phyloP scores from a whole-genome alignment of 129 eudicot species.

The Flaveria bidentis region DNA sequence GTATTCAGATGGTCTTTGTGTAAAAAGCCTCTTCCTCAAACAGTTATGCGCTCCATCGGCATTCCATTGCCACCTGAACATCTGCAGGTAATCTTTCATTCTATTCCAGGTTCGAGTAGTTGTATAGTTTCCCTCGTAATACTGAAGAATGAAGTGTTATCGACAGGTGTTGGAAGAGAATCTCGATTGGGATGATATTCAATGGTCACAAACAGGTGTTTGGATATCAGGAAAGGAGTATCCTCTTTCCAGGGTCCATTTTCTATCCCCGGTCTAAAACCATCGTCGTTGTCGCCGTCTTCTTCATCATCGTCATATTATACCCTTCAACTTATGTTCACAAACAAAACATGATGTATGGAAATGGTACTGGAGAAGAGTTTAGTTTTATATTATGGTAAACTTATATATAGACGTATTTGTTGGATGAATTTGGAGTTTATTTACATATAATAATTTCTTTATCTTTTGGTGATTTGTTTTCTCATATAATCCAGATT shows the following conservation, averaged over 20 bases:
- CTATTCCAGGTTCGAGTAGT: neutral
- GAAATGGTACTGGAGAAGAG: neutral
- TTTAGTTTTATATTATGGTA: neutral
- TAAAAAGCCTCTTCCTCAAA: slow-evolving; percentile 82
- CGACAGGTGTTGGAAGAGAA: slow-evolving; percentile 82
- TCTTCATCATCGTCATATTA: neutral
- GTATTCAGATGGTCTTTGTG: slow-evolving; percentile 88
- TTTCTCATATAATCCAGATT: too few species aligned
- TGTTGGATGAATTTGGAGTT: slow-evolving; percentile 1
- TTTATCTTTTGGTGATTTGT: neutral
- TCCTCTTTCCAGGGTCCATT: slow-evolving; percentile 81
- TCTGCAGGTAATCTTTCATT: slow-evolving; percentile 58
- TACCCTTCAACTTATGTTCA: slow-evolving; percentile 4
- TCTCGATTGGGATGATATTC: slow-evolving; percentile 95
- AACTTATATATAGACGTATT: neutral
- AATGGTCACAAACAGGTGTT: slow-evolving; percentile 92
- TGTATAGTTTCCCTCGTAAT: neutral
- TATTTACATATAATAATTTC: neutral
- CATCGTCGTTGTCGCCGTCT: neutral
- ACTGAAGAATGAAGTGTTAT: neutral
- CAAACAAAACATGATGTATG: slow-evolving; percentile 11
- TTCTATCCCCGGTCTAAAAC: slow-evolving; percentile 55
- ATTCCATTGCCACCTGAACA: slow-evolving; percentile 84
- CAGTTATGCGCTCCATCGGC: slow-evolving; percentile 63
- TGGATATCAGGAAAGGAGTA: slow-evolving; percentile 88